phyloP scores from a whole-genome alignment of 2,329 filamentous ascomycete genomes.

The Atkinsonella texensis region DNA sequence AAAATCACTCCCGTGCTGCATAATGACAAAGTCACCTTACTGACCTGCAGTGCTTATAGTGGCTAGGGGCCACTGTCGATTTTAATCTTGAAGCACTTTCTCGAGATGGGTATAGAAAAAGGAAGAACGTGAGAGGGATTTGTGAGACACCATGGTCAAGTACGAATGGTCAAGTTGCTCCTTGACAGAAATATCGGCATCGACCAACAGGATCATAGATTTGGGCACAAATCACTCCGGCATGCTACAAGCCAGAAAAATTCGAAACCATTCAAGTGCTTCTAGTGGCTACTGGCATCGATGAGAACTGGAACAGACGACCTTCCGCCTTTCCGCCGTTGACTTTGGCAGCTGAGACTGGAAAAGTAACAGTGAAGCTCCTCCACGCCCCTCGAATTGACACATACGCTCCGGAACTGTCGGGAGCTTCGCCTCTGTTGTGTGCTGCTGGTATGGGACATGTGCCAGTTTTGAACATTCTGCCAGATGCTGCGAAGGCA shows the following conservation, averaged over 20 bases:
- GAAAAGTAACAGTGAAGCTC: background rate
- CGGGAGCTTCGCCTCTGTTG: background rate
- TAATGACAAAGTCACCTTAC: background rate
- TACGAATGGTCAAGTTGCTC: background rate
- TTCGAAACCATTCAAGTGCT: background rate
- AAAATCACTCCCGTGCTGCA: background rate
- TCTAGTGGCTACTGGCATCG: background rate
- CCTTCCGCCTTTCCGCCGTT: background rate
- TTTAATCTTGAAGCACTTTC: background rate
- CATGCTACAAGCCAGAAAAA: background rate
- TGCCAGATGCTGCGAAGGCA: background rate
- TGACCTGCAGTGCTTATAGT: too few relatives aligned
- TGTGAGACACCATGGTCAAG: background rate
- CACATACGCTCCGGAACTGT: background rate
- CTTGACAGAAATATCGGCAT: background rate
- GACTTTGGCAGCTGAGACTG: background rate
- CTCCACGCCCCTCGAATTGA: background rate
- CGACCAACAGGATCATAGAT: background rate
- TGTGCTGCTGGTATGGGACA: background rate
- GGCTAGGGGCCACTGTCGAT: background rate
- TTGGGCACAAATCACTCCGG: background rate
- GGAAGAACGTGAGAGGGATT: background rate
- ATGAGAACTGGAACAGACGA: background rate
- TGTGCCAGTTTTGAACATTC: background rate
- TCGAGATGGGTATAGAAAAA: background rate